A percentile compares a stretch with the other conserved stretches of the same genome.
Evolutionary conservation across 495 filamentous ascomycete genomes (phyloP).

Genomic region (Aspergillus funiculosus): DNA sequence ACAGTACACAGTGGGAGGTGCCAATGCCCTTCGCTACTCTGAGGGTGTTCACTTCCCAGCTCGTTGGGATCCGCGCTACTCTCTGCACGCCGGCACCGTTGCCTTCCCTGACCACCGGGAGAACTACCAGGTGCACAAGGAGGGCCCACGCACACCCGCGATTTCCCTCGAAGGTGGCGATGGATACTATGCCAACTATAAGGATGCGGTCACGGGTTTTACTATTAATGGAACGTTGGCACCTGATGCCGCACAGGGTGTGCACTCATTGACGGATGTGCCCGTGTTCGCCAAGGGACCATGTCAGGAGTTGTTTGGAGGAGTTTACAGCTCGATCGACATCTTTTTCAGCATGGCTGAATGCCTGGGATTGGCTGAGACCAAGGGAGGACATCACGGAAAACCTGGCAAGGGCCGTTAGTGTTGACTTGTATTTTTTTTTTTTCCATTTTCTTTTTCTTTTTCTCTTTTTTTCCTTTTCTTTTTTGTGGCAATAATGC

Average conservation of each 20-base stretch:
- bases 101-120: conserved; percentile 64
- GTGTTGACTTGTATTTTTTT: no score
- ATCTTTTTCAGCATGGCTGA: conserved; percentile 67
- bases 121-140: conserved; percentile 56
- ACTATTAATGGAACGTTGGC: conserved; percentile 65
- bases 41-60: conserved; percentile 63
- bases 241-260: conserved; percentile 49
- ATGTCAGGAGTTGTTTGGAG: conserved; percentile 64
- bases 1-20: conserved; percentile 55
- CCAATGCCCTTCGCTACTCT: conserved; percentile 44
- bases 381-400: conserved; percentile 4
- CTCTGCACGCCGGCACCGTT: conserved; percentile 57
- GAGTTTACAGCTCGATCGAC: conserved; percentile 62
- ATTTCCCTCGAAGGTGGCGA: conserved; percentile 28
- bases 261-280: conserved; percentile 70
- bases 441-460: neutral
- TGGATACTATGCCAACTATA: conserved; percentile 54
- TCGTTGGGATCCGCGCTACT: conserved; percentile 73
- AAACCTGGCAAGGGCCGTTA: neutral
- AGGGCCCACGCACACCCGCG: conserved; percentile 53
- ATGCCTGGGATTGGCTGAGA: conserved; percentile 55
- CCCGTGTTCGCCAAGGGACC: conserved; percentile 68
- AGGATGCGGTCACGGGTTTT: conserved; percentile 58
- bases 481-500: no score
- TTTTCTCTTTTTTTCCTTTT: neutral